Evolutionary conservation across 2,329 filamentous ascomycete species (phyloP), one percentile per base, ranked within the genome.

Genomic region (Tolypocladium endophyticum): DNA sequence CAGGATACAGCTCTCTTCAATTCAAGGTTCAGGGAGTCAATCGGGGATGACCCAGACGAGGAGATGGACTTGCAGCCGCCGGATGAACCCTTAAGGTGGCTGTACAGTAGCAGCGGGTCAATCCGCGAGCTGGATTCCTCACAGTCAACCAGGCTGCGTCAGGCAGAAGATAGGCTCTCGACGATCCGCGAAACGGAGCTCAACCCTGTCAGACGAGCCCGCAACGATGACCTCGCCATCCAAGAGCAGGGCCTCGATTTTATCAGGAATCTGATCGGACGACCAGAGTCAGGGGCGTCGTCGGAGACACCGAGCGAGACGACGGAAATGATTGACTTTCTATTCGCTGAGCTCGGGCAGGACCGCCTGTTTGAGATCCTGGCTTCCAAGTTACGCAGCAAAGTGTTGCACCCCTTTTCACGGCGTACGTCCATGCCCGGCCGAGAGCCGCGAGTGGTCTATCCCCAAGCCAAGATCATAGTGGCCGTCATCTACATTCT

Each of bases 221-320:
- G 87, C 58, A 86, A 86, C 64, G 89, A 96, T 64, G 90, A 95
- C 64, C 79, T 92, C 43, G 87, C 87, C 2, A 89, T 97, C 35
- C 93, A 97, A 73, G 91, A 96, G 70, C 92, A 97, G 73, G 90
- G 88, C 0, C 82, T 97, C 23, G 88, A 95, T 66, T 88, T 97
- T 66, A 85, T 99, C 63, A 84, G 93, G 59, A 99, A 99, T 72
- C 79, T 97, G 38, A 89, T 97, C 64, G 88, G 87, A 60, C 84
- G 87, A 56, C 71, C 74, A 9, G 72, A 73, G 18, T 61, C 77
- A 72, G 65, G 84, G 72, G 65, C 80, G 74, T 65, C 78, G 72
- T 62, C 84, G 77, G 74, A 82, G 20, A 73, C 74, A 18, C 71
- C 76, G 8, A 71, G 72, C 57, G 81, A 82, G 61, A 83, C 81